phyloP scores from a whole-genome alignment of 208 protist species.

The Crithidia acanthocephali region DNA sequence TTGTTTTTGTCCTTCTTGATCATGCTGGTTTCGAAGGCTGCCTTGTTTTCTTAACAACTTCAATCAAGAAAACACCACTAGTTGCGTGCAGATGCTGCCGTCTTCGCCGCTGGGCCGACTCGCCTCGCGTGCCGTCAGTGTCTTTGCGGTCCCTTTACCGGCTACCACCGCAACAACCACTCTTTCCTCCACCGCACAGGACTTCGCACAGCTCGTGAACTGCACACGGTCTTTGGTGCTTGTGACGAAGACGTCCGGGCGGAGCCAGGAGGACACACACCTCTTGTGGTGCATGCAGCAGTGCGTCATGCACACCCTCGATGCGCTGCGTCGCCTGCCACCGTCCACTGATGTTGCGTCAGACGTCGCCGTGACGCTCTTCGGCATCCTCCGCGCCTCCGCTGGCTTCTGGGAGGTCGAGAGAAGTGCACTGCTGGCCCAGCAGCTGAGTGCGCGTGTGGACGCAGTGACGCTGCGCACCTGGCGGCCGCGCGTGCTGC shows the following conservation, averaged over 20 bases:
- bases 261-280: slow-evolving; percentile 2
- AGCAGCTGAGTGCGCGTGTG: slow-evolving; percentile 42
- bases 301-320: slow-evolving; percentile 19
- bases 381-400: slow-evolving; percentile 39
- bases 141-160: slow-evolving; percentile 6
- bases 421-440: slow-evolving; percentile 32
- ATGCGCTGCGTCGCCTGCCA: slow-evolving; percentile 34
- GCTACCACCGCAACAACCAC: neutral
- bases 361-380: slow-evolving; percentile 37
- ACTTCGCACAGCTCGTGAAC: slow-evolving; percentile 19
- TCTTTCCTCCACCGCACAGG: neutral
- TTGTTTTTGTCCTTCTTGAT: no score
- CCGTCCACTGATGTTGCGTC: slow-evolving; percentile 20
- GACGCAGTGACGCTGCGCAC: slow-evolving; percentile 35
- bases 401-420: slow-evolving; percentile 29
- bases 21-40: no score
- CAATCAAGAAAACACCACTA: no score
- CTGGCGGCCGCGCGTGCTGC: slow-evolving; percentile 57
- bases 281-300: slow-evolving; percentile 11
- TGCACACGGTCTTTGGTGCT: slow-evolving; percentile 29
- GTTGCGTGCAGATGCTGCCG: no score
- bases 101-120: slow-evolving; percentile 15
- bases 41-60: neutral
- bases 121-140: slow-evolving; percentile 11
- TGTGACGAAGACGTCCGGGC: slow-evolving; percentile 8